Conservation (phyloP, 2,329 filamentous ascomycete species). For the Fusarium udum region DNA sequence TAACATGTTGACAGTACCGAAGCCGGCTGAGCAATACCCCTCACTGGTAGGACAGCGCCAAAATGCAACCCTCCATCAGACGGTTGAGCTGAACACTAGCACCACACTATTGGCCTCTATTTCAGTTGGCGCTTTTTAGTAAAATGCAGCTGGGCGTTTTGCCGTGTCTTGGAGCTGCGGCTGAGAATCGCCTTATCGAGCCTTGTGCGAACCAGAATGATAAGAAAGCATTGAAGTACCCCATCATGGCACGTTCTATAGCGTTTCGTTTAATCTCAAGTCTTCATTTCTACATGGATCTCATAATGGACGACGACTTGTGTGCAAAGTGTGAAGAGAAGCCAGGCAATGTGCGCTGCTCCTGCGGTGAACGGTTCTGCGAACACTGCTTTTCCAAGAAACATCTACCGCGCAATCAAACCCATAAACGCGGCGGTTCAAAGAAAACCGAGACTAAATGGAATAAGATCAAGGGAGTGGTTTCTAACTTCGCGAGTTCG, state of each 20-base stretch:
- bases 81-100: not conserved
- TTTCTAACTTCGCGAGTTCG: not conserved
- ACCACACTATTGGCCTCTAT: not conserved
- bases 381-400: not conserved
- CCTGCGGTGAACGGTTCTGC: not conserved
- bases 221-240: not conserved
- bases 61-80: not conserved
- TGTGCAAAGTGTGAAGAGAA: not conserved
- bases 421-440: not conserved
- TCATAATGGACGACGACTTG: not conserved
- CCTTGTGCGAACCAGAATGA: not conserved
- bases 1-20: not conserved
- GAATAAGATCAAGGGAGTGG: not conserved
- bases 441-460: not conserved
- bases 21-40: not conserved
- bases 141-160: not conserved
- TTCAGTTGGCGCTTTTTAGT: not conserved
- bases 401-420: not conserved
- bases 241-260: not conserved
- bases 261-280: not conserved
- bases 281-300: not conserved
- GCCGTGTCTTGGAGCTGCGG: not conserved
- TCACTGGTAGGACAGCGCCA: not conserved
- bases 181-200: not conserved
- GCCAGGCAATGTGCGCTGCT: not conserved